These are phyloP conservation scores for Hortiboletus flavorubellus DNA, from an alignment of 768 basidiomycete genomes.

Conservation along the genomic window DNA sequence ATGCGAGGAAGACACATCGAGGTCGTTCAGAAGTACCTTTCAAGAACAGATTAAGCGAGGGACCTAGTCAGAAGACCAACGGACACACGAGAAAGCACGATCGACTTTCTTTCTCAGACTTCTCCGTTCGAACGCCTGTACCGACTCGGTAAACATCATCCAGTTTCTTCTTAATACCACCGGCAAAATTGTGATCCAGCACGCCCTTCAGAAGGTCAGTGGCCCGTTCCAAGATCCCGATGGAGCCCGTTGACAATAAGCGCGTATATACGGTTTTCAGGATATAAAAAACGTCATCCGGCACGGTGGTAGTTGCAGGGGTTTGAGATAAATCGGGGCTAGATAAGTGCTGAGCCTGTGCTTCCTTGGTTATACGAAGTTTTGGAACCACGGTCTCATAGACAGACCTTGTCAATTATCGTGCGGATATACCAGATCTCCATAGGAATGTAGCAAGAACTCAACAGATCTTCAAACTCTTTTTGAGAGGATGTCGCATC, in stretches of 20 bases:
- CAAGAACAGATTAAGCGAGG: background rate
- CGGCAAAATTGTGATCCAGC: slow-evolving; percentile 80
- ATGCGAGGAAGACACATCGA: slow-evolving; percentile 90
- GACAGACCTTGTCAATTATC: slow-evolving; percentile 79
- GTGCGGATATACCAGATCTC: slow-evolving; percentile 90
- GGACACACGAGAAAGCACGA: slow-evolving; percentile 75
- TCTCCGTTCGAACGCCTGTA: slow-evolving; percentile 59
- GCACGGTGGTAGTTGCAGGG: slow-evolving; percentile 68
- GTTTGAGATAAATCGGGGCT: slow-evolving; percentile 62
- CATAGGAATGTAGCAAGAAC: slow-evolving; percentile 79
- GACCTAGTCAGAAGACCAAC: background rate
- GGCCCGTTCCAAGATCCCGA: slow-evolving; percentile 54
- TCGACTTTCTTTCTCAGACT: slow-evolving; percentile 76
- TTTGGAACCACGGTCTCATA: background rate
- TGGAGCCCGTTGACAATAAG: slow-evolving; percentile 72
- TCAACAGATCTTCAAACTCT: slow-evolving; percentile 64
- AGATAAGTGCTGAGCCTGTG: slow-evolving; percentile 85
- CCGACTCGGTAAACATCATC: slow-evolving; percentile 80
- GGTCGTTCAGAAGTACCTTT: slow-evolving; percentile 87
- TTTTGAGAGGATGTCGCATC: slow-evolving; percentile 51
- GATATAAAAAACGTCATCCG: slow-evolving; percentile 96
- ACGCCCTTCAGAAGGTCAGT: slow-evolving; percentile 64
- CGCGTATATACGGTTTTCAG: slow-evolving; percentile 81
- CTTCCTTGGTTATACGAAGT: background rate
- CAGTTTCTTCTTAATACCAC: slow-evolving; percentile 77